phyloP scores from a whole-genome alignment of 2,329 filamentous ascomycete genomes.

The Boeremia exigua region DNA sequence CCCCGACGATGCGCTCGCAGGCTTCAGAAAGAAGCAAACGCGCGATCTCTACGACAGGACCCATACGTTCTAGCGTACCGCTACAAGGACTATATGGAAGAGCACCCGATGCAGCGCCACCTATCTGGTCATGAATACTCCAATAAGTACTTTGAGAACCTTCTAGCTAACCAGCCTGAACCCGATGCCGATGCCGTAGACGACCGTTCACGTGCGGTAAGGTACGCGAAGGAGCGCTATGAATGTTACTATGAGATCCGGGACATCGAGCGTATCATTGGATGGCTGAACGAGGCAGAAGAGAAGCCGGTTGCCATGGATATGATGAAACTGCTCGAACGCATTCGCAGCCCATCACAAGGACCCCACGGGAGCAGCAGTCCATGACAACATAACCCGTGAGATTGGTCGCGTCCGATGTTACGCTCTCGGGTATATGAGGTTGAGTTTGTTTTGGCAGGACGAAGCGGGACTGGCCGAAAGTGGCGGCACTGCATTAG shows the following conservation, averaged over 20 bases:
- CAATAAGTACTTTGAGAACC: constrained; percentile 29
- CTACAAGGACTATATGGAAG: constrained; percentile 29
- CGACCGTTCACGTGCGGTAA: constrained; percentile 26
- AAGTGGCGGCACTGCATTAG: constrained; percentile 5
- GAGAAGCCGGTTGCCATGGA: constrained; percentile 1
- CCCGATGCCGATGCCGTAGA: constrained; percentile 21
- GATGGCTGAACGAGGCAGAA: constrained; percentile 18
- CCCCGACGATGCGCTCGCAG: background rate
- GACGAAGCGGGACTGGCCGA: constrained; percentile 13
- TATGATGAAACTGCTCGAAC: constrained; percentile 4
- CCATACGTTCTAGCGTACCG: constrained; percentile 31
- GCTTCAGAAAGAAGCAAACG: background rate
- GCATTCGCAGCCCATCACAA: background rate
- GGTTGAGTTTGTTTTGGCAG: constrained; percentile 8
- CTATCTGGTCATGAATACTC: constrained; percentile 7
- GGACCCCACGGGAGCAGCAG: constrained; percentile 2
- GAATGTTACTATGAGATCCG: constrained; percentile 30
- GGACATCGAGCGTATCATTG: constrained; percentile 25
- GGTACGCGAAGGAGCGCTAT: constrained; percentile 31
- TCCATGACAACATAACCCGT: constrained; percentile 1
- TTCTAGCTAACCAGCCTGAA: constrained; percentile 31
- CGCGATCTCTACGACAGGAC: constrained; percentile 12
- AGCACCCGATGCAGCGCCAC: constrained; percentile 11
- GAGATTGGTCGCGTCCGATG: background rate
- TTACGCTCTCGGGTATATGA: constrained; percentile 6